Evolutionary conservation across 2,329 filamentous ascomycete genomes (phyloP).

Genomic region (Penicillium sp.): DNA sequence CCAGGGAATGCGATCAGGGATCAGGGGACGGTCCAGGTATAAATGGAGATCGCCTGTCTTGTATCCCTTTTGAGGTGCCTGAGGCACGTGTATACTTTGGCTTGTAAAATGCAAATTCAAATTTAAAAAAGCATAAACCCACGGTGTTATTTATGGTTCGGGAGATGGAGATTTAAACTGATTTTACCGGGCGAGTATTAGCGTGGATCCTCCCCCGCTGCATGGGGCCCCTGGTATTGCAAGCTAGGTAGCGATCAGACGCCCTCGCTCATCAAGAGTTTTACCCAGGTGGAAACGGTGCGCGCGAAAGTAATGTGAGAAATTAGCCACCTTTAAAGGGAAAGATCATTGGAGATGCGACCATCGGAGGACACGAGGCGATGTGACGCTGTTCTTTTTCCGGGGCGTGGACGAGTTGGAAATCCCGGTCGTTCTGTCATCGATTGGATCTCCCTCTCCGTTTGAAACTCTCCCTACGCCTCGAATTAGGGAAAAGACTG

Average conservation of each 20-base stretch:
- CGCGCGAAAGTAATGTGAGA: constrained; percentile 1
- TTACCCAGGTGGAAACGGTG: not conserved
- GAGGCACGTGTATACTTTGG: not conserved
- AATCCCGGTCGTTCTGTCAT: constrained; percentile 5
- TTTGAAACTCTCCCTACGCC: constrained; percentile 7
- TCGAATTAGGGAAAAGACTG: not conserved
- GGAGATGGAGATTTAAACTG: not conserved
- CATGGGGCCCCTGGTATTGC: not conserved
- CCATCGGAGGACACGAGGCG: constrained; percentile 34
- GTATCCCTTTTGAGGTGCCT: constrained; percentile 13
- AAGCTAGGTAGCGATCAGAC: not conserved
- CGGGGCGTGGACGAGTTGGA: constrained; percentile 12
- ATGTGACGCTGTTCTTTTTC: constrained; percentile 34
- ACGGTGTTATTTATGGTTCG: not conserved
- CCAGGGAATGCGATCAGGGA: constrained; percentile 4
- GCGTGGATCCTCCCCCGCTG: not conserved
- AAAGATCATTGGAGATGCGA: constrained; percentile 28
- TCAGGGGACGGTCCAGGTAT: constrained; percentile 3
- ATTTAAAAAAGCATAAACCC: not conserved
- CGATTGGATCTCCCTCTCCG: constrained; percentile 2
- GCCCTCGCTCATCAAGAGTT: no score
- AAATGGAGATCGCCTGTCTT: not conserved
- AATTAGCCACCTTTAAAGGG: not conserved
- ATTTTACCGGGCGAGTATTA: not conserved
- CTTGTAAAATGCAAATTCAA: not conserved